Base-by-base conservation (phyloP, 2,329 filamentous ascomycete species). In the Penicillium sp. region DNA sequence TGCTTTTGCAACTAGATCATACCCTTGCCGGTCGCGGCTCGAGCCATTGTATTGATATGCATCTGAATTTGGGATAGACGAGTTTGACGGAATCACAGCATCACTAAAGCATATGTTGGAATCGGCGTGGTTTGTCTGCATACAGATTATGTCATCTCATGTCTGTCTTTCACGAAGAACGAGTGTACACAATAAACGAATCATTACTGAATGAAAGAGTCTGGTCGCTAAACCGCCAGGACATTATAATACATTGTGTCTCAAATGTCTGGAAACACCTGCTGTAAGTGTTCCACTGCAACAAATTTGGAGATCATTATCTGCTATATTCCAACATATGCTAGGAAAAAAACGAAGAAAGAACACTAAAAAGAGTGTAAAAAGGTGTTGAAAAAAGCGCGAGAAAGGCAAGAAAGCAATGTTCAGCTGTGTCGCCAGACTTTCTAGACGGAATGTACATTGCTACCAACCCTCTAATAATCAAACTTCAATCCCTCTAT, bases 21-120 rank as follows among this genome's bases (percentile, higher is more conserved):
- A 27, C 47, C 29, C 3, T 42, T 23, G 11, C 27, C 3, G 8
- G 13, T 32, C 13, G 14, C 7, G 13, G 36, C 14, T 13, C 42
- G 43, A 57, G 42, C 29, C 19, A 47, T 40, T 59, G 53, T 61
- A 64, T 61, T 47, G 53, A 62, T 61, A 61, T 55, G 47, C 56
- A 56, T 61, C 45, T 35, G 13, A 7, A 51, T 51, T 51, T 54
- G 41, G 42, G 55, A 59, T 61, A 59, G 52, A 62, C 29, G 19
- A 50, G 47, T 40, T 57, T 18, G 10, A 23, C n/a, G 7, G 18
- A 34, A 27, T 18, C 10, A 29, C 5, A 23, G 23, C 41, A 44
- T 34, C 7, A 23, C 39, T 30, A 26, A 40, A 46, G 38, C 8
- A 38, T 38, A 35, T 42, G 40, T 26, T 39, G 34, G 46, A 50